Conservation (phyloP, 2,329 filamentous ascomycete genomes). For the Phoma herbarum region DNA sequence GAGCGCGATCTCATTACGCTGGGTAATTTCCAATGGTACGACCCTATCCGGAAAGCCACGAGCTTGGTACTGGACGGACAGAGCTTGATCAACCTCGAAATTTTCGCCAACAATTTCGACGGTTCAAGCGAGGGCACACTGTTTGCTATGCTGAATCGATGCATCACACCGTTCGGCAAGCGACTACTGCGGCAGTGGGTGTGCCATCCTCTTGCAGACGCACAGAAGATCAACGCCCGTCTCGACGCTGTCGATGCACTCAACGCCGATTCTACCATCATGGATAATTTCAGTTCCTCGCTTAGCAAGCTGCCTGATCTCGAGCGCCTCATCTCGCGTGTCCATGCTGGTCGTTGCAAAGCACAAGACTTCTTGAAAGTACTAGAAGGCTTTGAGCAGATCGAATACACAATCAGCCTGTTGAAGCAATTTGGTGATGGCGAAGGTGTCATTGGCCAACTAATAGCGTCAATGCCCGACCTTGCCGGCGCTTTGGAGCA, state of each 20-base stretch:
- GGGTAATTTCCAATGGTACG: conserved; percentile 90
- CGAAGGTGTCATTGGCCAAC: conserved; percentile 82
- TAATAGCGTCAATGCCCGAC: conserved; percentile 87
- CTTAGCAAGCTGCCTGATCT: conserved; percentile 92
- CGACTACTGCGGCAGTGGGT: conserved; percentile 96
- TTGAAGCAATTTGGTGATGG: conserved; percentile 77
- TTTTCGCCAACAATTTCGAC: conserved; percentile 93
- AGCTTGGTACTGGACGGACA: conserved; percentile 94
- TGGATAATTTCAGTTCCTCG: conserved; percentile 87
- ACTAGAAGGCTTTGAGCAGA: conserved; percentile 95
- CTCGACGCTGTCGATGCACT: conserved; percentile 93
- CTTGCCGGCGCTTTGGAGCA: conserved; percentile 76
- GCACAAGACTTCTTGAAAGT: conserved; percentile 93
- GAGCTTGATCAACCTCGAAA: conserved; percentile 95
- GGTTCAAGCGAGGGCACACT: conserved; percentile 85
- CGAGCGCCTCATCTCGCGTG: conserved; percentile 90
- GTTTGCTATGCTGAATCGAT: conserved; percentile 90
- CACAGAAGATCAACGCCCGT: conserved; percentile 87
- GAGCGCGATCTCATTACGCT: conserved; percentile 88
- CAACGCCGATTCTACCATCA: conserved; percentile 80
- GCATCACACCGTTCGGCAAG: conserved; percentile 96
- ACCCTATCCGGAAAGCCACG: conserved; percentile 87
- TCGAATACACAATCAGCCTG: conserved; percentile 90
- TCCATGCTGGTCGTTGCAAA: conserved; percentile 90
- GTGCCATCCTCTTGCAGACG: conserved; percentile 90